Conservation (phyloP, 2,329 filamentous ascomycete species). For the Fusarium sublunatum region DNA sequence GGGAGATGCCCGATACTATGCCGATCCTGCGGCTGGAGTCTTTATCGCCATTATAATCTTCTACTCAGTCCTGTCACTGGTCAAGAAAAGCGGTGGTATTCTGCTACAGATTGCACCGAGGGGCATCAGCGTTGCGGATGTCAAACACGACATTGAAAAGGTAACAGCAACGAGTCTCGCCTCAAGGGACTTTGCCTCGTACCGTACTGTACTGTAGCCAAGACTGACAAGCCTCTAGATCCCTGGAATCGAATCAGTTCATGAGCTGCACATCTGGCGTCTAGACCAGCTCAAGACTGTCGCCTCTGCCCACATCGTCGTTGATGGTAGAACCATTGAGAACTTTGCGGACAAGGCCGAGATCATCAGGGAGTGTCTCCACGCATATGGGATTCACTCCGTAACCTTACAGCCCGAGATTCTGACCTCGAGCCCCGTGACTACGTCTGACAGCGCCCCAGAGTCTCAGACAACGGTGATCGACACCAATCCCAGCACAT, state of each 20-base stretch:
- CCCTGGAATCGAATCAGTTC: conserved; percentile 72
- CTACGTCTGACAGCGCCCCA: conserved; percentile 16
- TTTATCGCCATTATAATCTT: conserved; percentile 80
- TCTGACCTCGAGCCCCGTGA: conserved; percentile 21
- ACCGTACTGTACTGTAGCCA: background rate
- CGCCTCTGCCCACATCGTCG: conserved; percentile 75
- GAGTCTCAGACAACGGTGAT: conserved; percentile 21
- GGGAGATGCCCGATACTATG: conserved; percentile 72
- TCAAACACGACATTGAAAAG: conserved; percentile 76
- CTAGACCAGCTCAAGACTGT: conserved; percentile 76
- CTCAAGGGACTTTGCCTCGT: no score
- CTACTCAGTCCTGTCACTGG: conserved; percentile 69
- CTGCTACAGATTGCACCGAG: conserved; percentile 74
- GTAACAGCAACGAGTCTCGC: conserved; percentile 49
- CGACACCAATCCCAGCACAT: conserved; percentile 15
- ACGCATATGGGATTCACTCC: conserved; percentile 79
- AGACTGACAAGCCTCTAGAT: conserved; percentile 59
- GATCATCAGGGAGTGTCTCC: conserved; percentile 74
- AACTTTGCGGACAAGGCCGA: conserved; percentile 71
- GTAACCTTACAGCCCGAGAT: conserved; percentile 76
- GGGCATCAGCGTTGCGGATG: conserved; percentile 69
- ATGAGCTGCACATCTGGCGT: conserved; percentile 80
- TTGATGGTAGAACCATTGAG: conserved; percentile 66
- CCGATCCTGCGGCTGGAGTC: conserved; percentile 75
- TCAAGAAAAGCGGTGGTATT: conserved; percentile 71